Evolutionary conservation across 441 rosid genomes (phyloP).

Genomic region (Euphorbia corollata): DNA sequence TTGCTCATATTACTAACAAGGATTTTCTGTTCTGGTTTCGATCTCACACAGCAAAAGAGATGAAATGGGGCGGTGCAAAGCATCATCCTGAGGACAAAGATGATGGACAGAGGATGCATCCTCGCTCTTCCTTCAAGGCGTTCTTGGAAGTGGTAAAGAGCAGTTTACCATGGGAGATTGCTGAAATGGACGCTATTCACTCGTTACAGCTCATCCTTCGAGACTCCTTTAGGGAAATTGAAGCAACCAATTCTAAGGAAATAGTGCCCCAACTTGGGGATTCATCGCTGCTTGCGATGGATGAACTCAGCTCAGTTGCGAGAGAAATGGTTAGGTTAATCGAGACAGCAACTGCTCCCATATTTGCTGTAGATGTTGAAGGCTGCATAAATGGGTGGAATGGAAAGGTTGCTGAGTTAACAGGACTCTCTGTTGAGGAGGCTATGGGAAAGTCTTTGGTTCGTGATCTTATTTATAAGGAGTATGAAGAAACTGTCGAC

Average conservation of each 20-base stretch:
- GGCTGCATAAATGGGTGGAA: conserved; percentile 92
- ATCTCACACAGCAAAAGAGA: conserved; percentile 80
- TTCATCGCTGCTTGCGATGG: conserved; percentile 60
- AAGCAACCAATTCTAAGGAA: conserved; percentile 59
- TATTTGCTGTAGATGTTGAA: conserved; percentile 74
- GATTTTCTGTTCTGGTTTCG: conserved; percentile 94
- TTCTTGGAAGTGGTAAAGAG: conserved; percentile 94
- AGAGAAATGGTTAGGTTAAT: conserved; percentile 97
- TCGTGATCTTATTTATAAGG: conserved; percentile 63
- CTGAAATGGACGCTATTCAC: conserved; percentile 97
- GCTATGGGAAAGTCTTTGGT: conserved; percentile 93
- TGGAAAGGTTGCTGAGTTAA: conserved; percentile 81
- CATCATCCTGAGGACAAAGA: conserved; percentile 95
- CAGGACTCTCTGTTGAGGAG: conserved; percentile 82
- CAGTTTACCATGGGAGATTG: conserved; percentile 86
- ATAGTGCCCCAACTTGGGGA: conserved; percentile 42
- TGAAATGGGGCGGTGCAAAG: conserved; percentile 99
- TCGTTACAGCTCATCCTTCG: conserved; percentile 87
- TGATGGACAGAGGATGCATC: conserved; percentile 90
- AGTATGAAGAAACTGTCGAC: conserved; percentile 59
- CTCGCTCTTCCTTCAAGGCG: conserved; percentile 89
- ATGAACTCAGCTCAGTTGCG: conserved; percentile 88
- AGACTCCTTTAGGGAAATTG: conserved; percentile 70
- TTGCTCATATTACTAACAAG: conserved; percentile 68
- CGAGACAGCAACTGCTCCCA: conserved; percentile 93